Evolutionary conservation across 1,139 yeast genomes (phyloP).

Genomic region (Candida frijolesensis): DNA sequence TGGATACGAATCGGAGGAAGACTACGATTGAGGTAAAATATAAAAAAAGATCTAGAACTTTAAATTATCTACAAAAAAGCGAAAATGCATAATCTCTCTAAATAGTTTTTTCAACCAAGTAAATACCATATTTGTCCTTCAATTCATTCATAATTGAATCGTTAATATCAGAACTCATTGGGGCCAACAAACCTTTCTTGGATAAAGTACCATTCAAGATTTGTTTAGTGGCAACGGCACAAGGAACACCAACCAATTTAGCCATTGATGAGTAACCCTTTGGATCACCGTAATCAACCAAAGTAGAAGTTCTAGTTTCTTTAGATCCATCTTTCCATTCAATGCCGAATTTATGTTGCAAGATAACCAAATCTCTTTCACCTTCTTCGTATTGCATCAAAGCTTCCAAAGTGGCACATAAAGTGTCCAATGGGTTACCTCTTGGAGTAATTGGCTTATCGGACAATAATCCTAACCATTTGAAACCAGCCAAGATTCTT

Average conservation of each 20-base stretch:
- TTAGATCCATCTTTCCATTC: slow-evolving; percentile 92
- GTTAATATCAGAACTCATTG: slow-evolving; percentile 87
- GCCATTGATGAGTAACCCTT: slow-evolving; percentile 99
- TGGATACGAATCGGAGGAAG: slow-evolving; percentile 39
- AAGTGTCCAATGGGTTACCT: slow-evolving; percentile 92
- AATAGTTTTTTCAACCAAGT: slow-evolving; percentile 81
- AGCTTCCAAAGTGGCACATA: slow-evolving; percentile 94
- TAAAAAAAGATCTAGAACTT: not conserved
- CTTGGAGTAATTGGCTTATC: slow-evolving; percentile 77
- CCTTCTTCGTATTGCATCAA: slow-evolving; percentile 95
- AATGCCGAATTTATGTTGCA: slow-evolving; percentile 97
- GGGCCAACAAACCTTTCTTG: slow-evolving; percentile 83
- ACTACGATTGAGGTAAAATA: slow-evolving; percentile 12
- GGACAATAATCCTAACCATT: slow-evolving; percentile 93
- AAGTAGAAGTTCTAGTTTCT: slow-evolving; percentile 92
- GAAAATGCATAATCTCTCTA: slow-evolving; percentile 9
- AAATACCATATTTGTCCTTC: slow-evolving; percentile 88
- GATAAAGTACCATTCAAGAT: slow-evolving; percentile 79
- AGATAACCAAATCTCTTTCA: slow-evolving; percentile 91
- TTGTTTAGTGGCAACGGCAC: slow-evolving; percentile 92
- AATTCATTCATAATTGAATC: slow-evolving; percentile 88
- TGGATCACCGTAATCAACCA: slow-evolving; percentile 91
- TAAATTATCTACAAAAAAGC: not conserved
- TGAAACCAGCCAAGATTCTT: slow-evolving; percentile 84
- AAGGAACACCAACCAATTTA: slow-evolving; percentile 96